phyloP scores from a whole-genome alignment of 345 rosid species.

The Eucalyptus regnans region DNA sequence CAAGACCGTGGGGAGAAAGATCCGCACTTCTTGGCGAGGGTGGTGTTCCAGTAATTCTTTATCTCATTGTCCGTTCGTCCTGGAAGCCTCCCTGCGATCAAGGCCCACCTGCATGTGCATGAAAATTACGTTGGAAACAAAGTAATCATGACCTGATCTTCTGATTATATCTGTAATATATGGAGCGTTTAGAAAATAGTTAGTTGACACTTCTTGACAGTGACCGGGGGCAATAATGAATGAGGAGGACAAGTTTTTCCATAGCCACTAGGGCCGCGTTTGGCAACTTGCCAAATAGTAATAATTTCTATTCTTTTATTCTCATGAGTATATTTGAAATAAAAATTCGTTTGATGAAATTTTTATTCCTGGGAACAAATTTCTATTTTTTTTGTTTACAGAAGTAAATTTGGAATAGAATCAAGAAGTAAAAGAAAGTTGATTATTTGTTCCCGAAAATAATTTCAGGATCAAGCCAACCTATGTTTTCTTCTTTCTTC shows the following conservation, averaged over 20 bases:
- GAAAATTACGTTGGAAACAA: neutral
- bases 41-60: neutral
- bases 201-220: neutral
- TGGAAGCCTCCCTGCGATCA: neutral
- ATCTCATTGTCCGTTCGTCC: neutral
- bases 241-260: neutral
- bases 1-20: neutral
- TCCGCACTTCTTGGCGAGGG: neutral
- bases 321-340: no score
- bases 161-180: neutral
- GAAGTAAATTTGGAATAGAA: no score
- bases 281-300: no score
- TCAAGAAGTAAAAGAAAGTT: no score
- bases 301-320: no score
- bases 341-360: no score
- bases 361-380: no score
- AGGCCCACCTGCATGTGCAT: neutral
- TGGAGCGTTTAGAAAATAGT: neutral
- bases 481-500: no score
- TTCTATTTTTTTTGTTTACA: no score
- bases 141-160: neutral
- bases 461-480: no score
- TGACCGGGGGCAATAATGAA: neutral
- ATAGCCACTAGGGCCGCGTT: no score
- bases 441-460: no score